A percentile compares a stretch with the other conserved stretches of the same genome.
phyloP scores from a whole-genome alignment of 208 protist species.

The Acanthamoeba lenticulata region DNA sequence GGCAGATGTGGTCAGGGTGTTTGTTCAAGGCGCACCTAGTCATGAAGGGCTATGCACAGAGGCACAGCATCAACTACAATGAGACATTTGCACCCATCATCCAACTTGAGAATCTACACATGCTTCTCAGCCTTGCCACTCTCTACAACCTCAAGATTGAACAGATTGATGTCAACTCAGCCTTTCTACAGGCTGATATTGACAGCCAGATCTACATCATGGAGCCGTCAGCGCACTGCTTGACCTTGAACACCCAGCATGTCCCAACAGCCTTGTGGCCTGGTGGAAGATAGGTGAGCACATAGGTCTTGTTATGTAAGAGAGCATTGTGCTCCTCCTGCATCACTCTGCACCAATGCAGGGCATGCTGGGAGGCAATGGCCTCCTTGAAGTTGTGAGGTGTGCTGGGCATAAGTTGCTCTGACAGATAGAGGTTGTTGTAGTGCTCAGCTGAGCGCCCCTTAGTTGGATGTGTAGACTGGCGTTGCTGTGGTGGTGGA shows the following conservation, averaged over 20 bases:
- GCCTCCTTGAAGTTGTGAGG: no score
- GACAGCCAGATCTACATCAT: background rate
- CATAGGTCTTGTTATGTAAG: background rate
- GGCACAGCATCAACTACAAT: background rate
- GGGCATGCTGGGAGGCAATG: no score
- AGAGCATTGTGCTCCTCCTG: background rate
- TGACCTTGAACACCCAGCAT: background rate
- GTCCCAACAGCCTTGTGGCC: background rate
- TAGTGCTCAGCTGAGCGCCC: no score
- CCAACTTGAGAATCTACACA: background rate
- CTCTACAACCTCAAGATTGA: background rate
- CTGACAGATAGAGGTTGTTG: no score
- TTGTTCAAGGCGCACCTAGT: background rate
- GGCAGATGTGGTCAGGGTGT: background rate
- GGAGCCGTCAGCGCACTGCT: background rate
- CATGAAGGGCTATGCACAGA: background rate
- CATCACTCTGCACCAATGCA: background rate
- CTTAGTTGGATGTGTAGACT: no score
- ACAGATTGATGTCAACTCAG: background rate
- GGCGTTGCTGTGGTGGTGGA: no score
- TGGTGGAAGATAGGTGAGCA: background rate
- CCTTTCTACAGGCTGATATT: background rate
- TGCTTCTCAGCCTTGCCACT: background rate
- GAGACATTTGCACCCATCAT: conserved; percentile 26
- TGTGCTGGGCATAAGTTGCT: no score